A percentile compares a stretch with the other conserved stretches of the same genome.
Evolutionary conservation across 1,139 yeast genomes (phyloP).

Genomic region (Candida anutae): DNA sequence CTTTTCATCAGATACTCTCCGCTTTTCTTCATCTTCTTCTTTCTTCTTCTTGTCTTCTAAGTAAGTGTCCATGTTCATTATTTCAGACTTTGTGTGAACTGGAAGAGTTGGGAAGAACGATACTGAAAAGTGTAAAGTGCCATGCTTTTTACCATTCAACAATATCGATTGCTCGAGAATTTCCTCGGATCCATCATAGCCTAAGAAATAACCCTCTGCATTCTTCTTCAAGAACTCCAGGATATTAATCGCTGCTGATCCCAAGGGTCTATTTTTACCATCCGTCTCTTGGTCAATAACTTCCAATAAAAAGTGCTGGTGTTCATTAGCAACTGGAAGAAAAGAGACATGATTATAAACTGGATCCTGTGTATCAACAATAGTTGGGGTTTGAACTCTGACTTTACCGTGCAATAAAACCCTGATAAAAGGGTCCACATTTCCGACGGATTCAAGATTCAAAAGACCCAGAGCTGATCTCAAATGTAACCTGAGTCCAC

Average conservation of each 20-base stretch:
- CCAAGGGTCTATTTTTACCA: conserved; percentile 57
- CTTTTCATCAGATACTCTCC: conserved; percentile 34
- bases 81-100: conserved; percentile 51
- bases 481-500: conserved; percentile 54
- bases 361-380: conserved; percentile 52
- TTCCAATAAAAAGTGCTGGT: conserved; percentile 50
- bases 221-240: conserved; percentile 41
- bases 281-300: conserved; percentile 60
- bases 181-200: conserved; percentile 45
- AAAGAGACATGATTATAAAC: conserved; percentile 50
- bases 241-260: conserved; percentile 46
- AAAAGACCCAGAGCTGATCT: conserved; percentile 47
- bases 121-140: conserved; percentile 47
- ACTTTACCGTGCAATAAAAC: conserved; percentile 51
- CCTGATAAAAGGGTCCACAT: conserved; percentile 65
- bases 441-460: conserved; percentile 59
- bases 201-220: conserved; percentile 37
- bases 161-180: conserved; percentile 39
- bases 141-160: conserved; percentile 38
- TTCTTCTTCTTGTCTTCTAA: conserved; percentile 18
- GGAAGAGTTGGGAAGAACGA: conserved; percentile 60
- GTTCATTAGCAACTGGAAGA: conserved; percentile 55
- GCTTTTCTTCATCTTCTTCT: conserved; percentile 28
- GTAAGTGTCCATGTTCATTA: conserved; percentile 31
- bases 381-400: conserved; percentile 47